phyloP scores from a whole-genome alignment of 176 grass and related monocot genomes.

The Triticum urartu region DNA sequence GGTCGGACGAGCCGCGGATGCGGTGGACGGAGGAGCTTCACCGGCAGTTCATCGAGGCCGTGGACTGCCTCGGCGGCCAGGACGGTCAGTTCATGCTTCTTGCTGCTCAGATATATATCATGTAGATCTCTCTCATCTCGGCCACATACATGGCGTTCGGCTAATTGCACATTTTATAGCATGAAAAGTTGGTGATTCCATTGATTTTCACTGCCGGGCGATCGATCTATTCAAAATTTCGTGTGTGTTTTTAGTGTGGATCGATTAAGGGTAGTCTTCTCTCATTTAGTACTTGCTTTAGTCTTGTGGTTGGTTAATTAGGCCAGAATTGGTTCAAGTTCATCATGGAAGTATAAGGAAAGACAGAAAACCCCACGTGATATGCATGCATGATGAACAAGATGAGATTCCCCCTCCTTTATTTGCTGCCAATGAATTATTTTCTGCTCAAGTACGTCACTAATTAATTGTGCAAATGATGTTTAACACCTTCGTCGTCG shows the following conservation, averaged over 20 bases:
- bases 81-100: conserved; percentile 47
- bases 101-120: neutral
- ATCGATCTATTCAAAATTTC: neutral
- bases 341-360: neutral
- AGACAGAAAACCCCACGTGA: neutral
- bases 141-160: neutral
- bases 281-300: neutral
- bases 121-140: too few species aligned
- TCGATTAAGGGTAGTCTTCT: neutral
- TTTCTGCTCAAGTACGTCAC: neutral
- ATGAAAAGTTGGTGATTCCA: neutral
- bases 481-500: neutral
- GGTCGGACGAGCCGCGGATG: conserved; percentile 74
- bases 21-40: conserved; percentile 95
- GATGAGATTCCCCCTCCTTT: neutral
- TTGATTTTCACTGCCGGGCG: neutral
- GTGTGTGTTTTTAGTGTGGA: neutral
- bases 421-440: neutral
- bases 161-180: neutral
- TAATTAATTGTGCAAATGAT: neutral
- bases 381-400: conserved; percentile 17
- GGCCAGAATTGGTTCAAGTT: neutral
- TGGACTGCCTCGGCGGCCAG: conserved; percentile 70
- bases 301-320: neutral
- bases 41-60: conserved; percentile 64